phyloP scores from a whole-genome alignment of 768 basidiomycete genomes.

The Dendrothele bispora region DNA sequence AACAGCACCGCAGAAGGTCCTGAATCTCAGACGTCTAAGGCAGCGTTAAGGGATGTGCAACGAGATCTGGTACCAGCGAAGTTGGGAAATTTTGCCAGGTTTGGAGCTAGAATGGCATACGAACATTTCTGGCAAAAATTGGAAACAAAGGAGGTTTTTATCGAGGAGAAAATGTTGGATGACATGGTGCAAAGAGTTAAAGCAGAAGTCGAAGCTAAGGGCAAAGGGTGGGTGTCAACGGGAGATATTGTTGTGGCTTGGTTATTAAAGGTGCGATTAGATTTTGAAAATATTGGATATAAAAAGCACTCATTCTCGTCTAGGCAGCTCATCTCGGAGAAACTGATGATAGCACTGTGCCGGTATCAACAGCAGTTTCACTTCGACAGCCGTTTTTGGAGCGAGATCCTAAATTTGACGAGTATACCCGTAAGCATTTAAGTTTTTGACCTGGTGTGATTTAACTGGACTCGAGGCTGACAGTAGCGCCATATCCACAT shows the following conservation, averaged over 20 bases:
- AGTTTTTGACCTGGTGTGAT: too few relatives aligned
- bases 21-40: background rate
- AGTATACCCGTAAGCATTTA: too few relatives aligned
- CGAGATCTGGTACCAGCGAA: slow-evolving; percentile 5
- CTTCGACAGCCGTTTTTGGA: too few relatives aligned
- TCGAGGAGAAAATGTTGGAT: background rate
- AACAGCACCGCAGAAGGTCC: background rate
- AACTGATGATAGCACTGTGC: too few relatives aligned
- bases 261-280: slow-evolving; percentile 5
- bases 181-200: slow-evolving; percentile 3
- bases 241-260: slow-evolving; percentile 4
- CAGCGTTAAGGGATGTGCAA: slow-evolving; percentile 3
- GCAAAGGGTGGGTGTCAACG: slow-evolving; percentile 5
- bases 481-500: too few relatives aligned
- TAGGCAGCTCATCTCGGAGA: too few relatives aligned
- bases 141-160: slow-evolving; percentile 1
- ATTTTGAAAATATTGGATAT: too few relatives aligned
- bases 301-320: too few relatives aligned
- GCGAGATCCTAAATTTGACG: too few relatives aligned
- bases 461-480: too few relatives aligned
- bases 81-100: slow-evolving; percentile 1
- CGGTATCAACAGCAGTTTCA: too few relatives aligned
- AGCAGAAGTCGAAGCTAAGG: slow-evolving; percentile 2
- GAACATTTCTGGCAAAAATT: slow-evolving; percentile 5
- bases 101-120: slow-evolving; percentile 1